Evolutionary conservation across 179 eudicot species (phyloP).

Genomic region (Patellifolia procumbens): DNA sequence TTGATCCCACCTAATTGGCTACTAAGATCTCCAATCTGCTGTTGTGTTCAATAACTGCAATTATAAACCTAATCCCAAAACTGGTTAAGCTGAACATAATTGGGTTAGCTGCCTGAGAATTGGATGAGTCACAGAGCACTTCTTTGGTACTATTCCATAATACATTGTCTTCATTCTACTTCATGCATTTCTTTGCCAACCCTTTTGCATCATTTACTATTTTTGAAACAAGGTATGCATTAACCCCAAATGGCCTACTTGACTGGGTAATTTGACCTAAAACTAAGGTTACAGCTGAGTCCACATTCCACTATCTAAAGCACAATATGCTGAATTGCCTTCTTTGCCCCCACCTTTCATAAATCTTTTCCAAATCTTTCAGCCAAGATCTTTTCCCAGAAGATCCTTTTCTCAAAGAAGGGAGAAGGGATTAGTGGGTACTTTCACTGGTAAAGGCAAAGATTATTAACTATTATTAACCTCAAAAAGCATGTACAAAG

Average conservation of each 20-base stretch:
- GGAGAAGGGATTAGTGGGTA: conserved; percentile 9
- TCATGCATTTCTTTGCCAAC: conserved; percentile 13
- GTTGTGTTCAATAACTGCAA: not conserved
- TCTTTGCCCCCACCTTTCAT: not conserved
- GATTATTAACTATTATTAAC: conserved; percentile 21
- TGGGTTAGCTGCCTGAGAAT: conserved; percentile 16
- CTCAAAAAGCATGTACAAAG: conserved; percentile 18
- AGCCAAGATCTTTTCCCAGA: conserved; percentile 29
- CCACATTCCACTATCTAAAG: conserved; percentile 38
- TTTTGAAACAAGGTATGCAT: not conserved
- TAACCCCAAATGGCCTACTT: conserved; percentile 29
- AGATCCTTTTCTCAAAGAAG: conserved; percentile 27
- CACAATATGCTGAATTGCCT: conserved; percentile 22
- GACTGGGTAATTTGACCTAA: conserved; percentile 30
- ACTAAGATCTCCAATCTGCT: no score
- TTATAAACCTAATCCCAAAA: not conserved
- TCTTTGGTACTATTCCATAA: conserved; percentile 19
- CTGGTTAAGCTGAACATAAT: not conserved
- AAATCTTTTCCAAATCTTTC: conserved; percentile 19
- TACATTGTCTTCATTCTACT: conserved; percentile 17
- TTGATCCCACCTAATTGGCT: no score
- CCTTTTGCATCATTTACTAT: conserved; percentile 17
- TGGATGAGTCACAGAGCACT: conserved; percentile 38
- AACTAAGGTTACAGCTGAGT: conserved; percentile 28
- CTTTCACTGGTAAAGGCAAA: conserved; percentile 29